Base-by-base conservation (phyloP, 2,329 filamentous ascomycete species). In the Pseudogymnoascus sp. region DNA sequence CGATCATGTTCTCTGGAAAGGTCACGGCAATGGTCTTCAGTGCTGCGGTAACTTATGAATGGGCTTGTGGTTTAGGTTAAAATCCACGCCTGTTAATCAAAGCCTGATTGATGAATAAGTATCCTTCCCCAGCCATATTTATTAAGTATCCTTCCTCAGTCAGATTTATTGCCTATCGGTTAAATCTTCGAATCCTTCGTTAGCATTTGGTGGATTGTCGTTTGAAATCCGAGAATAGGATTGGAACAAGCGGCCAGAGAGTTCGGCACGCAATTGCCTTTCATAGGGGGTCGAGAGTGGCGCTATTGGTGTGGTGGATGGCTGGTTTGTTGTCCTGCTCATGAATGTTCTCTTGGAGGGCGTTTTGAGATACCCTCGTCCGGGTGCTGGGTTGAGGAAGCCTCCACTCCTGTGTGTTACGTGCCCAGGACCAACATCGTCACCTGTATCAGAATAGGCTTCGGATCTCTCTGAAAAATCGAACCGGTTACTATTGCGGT, bases 311-410 rank as follows among this genome's bases (percentile, higher is more conserved):
- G 77, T 80, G 3, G 77, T 80, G 7, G 78, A 74, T 11, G 75
- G 72, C 55, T 74, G 68, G 30, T 72, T 74, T 5, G 73, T 72
- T 4, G 75, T 72, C 30, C 75, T 71, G 5, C 75, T 71, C 60
- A 75, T 71, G 3, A 79, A 76, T 2, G 77, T 79, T 74, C 78
- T 76, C 59, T 77, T 77, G n/a, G 78, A 80, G 2, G 79, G 79
- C 6, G 79, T 81, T 58, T 76, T 75, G 16, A 70, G 62, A 59
- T 70, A 70, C 11, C 66, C 69, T 23, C 67, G 68, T 55, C 66
- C 16, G 63, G 67, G 33, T 64, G 64, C 22, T 67, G 66, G 16
- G 69, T 68, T n/a, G 65, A 65, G 2, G 60, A 36, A 16, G 42
- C 68, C 36, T 69, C 65, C 11, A 67, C 49, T 41, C 64, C 66